Percentiles rank a stretch among this genome's conserved stretches.
phyloP scores from a whole-genome alignment of 2,329 filamentous ascomycete genomes.

The Colletotrichum zoysiae region DNA sequence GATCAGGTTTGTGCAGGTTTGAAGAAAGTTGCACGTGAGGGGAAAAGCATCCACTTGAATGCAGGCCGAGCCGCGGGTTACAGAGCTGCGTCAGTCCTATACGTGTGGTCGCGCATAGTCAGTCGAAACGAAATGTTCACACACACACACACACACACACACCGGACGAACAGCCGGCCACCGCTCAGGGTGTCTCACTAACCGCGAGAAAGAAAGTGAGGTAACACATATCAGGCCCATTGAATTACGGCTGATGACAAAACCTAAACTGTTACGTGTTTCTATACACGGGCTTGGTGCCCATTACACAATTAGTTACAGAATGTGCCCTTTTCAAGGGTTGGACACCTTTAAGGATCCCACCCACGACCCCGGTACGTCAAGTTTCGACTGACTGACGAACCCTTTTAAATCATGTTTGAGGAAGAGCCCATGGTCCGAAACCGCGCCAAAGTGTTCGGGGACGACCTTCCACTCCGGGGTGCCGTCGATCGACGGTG shows the following conservation, averaged over 20 bases:
- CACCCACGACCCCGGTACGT: conserved; percentile 58
- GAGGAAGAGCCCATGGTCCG: conserved; percentile 71
- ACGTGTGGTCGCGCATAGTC: conserved; percentile 23
- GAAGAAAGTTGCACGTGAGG: neutral
- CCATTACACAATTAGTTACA: neutral
- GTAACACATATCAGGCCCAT: neutral
- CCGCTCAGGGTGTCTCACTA: neutral
- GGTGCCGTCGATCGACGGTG: conserved; percentile 35
- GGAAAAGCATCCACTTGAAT: conserved; percentile 12
- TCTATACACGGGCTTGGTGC: conserved; percentile 11
- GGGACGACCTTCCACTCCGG: conserved; percentile 46
- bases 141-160: neutral
- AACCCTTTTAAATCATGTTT: neutral
- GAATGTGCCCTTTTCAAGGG: neutral
- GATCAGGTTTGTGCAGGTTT: conserved; percentile 14
- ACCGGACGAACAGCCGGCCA: conserved; percentile 13
- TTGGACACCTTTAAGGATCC: neutral
- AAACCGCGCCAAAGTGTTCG: conserved; percentile 72
- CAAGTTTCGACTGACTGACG: conserved; percentile 57
- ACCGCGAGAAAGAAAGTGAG: neutral
- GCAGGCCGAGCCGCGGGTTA: conserved; percentile 22
- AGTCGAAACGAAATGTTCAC: neutral
- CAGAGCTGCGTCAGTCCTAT: conserved; percentile 35
- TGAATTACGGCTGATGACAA: neutral
- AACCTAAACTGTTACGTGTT: neutral